Conservation (phyloP, 352 stramenopile genomes). For the Phytophthora pini region DNA sequence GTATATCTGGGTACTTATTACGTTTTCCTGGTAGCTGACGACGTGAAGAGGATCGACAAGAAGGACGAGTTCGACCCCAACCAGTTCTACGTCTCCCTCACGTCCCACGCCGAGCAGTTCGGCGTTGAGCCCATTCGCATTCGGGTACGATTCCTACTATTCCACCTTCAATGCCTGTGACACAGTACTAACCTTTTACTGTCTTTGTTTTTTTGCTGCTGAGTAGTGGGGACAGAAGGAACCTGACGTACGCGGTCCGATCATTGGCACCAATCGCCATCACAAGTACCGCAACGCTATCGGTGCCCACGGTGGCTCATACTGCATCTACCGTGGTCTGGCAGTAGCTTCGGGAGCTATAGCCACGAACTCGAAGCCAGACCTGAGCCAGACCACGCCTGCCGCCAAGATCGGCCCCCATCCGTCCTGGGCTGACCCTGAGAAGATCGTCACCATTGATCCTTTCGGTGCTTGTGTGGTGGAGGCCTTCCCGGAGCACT, state of each 20-base stretch:
- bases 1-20: conserved; percentile 2
- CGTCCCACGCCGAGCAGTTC: conserved; percentile 88
- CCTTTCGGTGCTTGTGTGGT: conserved; percentile 81
- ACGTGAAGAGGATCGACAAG: conserved; percentile 82
- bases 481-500: conserved; percentile 93
- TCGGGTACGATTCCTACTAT: conserved; percentile 47
- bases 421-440: conserved; percentile 94
- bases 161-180: not conserved
- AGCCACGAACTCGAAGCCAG: conserved; percentile 64
- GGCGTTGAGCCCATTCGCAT: conserved; percentile 88
- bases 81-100: conserved; percentile 88
- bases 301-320: conserved; percentile 97
- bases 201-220: not conserved
- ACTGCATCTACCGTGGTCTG: conserved; percentile 98
- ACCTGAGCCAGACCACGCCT: conserved; percentile 94
- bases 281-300: conserved; percentile 98
- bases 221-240: conserved; percentile 92
- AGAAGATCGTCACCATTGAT: conserved; percentile 92
- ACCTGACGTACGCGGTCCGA: conserved; percentile 90
- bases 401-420: conserved; percentile 98
- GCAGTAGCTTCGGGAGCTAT: conserved; percentile 89
- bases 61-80: conserved; percentile 90
- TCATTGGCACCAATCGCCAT: conserved; percentile 97
- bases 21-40: conserved; percentile 55
- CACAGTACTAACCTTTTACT: conserved; percentile 12